phyloP scores from a whole-genome alignment of 176 grass and related monocot genomes.

The Metroxylon sagu region DNA sequence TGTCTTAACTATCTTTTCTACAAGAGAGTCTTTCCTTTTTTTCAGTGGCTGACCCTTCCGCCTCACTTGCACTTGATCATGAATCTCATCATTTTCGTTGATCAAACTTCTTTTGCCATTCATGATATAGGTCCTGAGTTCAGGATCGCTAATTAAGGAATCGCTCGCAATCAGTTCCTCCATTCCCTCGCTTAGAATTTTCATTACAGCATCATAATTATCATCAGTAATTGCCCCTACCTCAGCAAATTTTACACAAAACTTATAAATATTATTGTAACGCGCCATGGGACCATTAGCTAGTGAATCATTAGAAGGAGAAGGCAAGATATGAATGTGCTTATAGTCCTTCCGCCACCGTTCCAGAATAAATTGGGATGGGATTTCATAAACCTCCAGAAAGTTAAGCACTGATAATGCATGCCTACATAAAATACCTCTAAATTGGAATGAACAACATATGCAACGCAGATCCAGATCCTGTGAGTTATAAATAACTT shows the following conservation, averaged over 20 bases:
- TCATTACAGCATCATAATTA: conserved; percentile 1
- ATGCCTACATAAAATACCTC: conserved; percentile 14
- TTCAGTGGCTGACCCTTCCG: conserved; percentile 5
- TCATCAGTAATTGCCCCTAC: conserved; percentile 1
- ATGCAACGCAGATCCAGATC: background rate
- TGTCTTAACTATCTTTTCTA: conserved; percentile 9
- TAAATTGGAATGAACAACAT: conserved; percentile 2
- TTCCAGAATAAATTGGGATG: conserved; percentile 16
- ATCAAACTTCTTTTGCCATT: background rate
- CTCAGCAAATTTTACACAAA: conserved; percentile 6
- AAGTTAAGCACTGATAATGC: conserved; percentile 20
- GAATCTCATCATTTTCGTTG: conserved; percentile 1
- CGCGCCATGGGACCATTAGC: conserved; percentile 3
- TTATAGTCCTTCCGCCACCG: conserved; percentile 19
- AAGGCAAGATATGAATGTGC: background rate
- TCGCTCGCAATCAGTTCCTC: conserved; percentile 1
- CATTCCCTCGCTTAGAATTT: conserved; percentile 3
- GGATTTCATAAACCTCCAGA: conserved; percentile 10
- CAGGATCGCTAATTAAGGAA: background rate
- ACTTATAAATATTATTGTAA: conserved; percentile 6
- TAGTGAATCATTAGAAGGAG: conserved; percentile 4
- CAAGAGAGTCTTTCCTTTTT: conserved; percentile 4
- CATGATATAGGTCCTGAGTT: background rate
- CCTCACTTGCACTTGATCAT: background rate
- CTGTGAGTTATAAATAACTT: conserved; percentile 1